phyloP scores from a whole-genome alignment of 805 yeast genomes.

The Yueomyces sinensis region DNA sequence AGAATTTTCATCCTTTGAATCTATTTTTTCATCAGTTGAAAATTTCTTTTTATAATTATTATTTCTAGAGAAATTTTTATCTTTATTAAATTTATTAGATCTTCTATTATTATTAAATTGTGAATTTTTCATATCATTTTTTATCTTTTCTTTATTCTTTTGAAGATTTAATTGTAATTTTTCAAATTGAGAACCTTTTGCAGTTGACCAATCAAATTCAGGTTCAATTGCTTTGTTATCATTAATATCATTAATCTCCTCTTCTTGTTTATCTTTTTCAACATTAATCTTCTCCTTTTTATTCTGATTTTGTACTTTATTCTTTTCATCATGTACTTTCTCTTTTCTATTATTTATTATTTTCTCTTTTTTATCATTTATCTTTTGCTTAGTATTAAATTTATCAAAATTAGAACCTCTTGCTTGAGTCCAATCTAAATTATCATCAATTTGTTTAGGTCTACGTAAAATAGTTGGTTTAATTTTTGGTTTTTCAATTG shows the following conservation, averaged over 20 bases:
- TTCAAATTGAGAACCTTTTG: conserved; percentile 17
- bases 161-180: too few relatives aligned
- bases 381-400: conserved; percentile 19
- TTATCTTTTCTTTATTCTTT: background rate
- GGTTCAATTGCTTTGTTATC: conserved; percentile 37
- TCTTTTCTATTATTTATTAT: conserved; percentile 55
- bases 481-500: conserved; percentile 22
- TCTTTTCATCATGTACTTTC: conserved; percentile 20
- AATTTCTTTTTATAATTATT: too few relatives aligned
- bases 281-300: conserved; percentile 21
- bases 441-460: conserved; percentile 26
- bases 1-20: too few relatives aligned
- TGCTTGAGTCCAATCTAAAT: conserved; percentile 40
- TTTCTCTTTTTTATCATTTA: conserved; percentile 26
- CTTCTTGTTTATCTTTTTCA: conserved; percentile 13
- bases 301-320: conserved; percentile 33
- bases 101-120: background rate
- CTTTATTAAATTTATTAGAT: too few relatives aligned
- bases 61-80: too few relatives aligned
- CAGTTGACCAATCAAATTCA: conserved; percentile 35
- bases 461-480: conserved; percentile 23
- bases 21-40: too few relatives aligned
- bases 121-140: background rate
- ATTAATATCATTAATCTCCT: too few relatives aligned
- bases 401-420: conserved; percentile 30